These are phyloP conservation scores for Candida awuae DNA, from an alignment of 805 yeast genomes.

Conservation along the genomic window DNA sequence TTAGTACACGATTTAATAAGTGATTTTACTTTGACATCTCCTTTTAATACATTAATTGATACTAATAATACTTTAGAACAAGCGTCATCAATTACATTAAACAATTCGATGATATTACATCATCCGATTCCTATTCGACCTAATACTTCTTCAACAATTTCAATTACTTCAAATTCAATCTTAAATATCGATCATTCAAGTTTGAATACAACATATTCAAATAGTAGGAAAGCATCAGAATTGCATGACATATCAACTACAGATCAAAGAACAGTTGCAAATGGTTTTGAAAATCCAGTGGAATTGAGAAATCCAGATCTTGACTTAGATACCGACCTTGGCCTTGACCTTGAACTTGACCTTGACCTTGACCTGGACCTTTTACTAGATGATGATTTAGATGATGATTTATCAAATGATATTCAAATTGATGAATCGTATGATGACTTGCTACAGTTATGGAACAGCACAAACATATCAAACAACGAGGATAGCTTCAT, in stretches of 20 bases:
- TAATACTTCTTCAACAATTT: not conserved
- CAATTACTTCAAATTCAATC: not conserved
- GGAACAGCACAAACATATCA: not conserved
- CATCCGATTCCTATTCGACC: constrained; percentile 1
- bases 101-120: not conserved
- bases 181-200: not conserved
- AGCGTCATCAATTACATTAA: constrained; percentile 3
- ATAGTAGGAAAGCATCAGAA: not conserved
- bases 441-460: not conserved
- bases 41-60: constrained; percentile 9
- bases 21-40: constrained; percentile 7
- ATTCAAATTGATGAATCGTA: not conserved
- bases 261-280: not conserved
- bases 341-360: not conserved
- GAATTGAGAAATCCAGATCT: not conserved
- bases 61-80: not conserved
- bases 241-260: not conserved
- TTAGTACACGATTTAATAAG: constrained; percentile 9
- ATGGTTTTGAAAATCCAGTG: too few species aligned
- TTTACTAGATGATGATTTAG: constrained; percentile 3
- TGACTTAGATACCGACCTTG: not conserved
- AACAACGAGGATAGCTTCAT: not conserved
- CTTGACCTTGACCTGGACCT: constrained; percentile 1
- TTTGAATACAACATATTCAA: not conserved
- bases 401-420: not conserved